Percentiles rank a stretch among this genome's conserved stretches.
These are phyloP conservation scores for Prunus yedoensis DNA, from an alignment of 331 rosid genomes.

Conservation along the genomic window DNA sequence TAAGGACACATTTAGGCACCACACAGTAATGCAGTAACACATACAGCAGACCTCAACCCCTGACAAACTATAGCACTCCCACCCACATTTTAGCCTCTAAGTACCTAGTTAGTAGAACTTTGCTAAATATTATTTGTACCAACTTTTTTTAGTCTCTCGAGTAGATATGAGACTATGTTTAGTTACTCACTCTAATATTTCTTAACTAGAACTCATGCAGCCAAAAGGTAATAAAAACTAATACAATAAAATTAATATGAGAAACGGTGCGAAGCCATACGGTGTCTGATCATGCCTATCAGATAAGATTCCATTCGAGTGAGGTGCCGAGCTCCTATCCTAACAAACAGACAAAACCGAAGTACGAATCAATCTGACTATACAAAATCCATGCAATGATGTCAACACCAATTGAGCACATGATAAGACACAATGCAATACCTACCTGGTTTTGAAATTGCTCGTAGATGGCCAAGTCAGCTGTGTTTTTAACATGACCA, in stretches of 20 bases:
- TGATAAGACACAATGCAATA: constrained; percentile 6
- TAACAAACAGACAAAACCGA: constrained; percentile 25
- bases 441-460: constrained; percentile 68
- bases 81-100: not conserved
- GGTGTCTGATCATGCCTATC: constrained; percentile 39
- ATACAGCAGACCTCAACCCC: not conserved
- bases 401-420: constrained; percentile 3
- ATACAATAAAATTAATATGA: not conserved
- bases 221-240: not conserved
- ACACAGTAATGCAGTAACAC: not conserved
- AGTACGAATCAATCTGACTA: not conserved
- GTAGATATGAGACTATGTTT: not conserved
- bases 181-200: not conserved
- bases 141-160: not conserved
- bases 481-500: constrained; percentile 30
- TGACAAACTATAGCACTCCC: not conserved
- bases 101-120: not conserved
- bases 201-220: not conserved
- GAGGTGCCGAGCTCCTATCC: constrained; percentile 41
- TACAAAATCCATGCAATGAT: not conserved
- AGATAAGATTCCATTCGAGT: constrained; percentile 44
- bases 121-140: not conserved
- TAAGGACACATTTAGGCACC: not conserved
- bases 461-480: constrained; percentile 82
- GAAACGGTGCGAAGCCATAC: constrained; percentile 41